These are phyloP conservation scores for Saccharomycopsis sp. DNA, from an alignment of 805 yeast genomes.

Conservation along the genomic window DNA sequence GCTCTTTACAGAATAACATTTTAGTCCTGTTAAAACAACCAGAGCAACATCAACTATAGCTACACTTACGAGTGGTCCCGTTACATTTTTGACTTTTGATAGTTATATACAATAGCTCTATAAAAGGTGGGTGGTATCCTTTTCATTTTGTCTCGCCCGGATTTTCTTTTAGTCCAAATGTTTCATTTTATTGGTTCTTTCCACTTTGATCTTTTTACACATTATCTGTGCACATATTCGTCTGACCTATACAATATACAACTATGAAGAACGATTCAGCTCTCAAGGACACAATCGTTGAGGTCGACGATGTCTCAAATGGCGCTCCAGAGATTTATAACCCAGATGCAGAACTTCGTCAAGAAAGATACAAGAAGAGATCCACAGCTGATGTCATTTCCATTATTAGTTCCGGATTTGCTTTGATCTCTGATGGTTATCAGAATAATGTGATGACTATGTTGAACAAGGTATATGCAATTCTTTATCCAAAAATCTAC, in stretches of 20 bases:
- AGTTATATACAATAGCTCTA: too few species aligned
- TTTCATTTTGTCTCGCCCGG: background rate
- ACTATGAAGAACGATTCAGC: background rate
- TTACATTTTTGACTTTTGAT: too few species aligned
- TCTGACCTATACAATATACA: background rate
- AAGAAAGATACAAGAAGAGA: conserved; percentile 26
- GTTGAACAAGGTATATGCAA: conserved; percentile 51
- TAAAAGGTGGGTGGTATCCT: background rate
- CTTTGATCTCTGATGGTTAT: conserved; percentile 71
- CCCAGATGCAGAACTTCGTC: conserved; percentile 22
- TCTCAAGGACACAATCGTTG: background rate
- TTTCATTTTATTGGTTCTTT: background rate
- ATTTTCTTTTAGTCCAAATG: background rate
- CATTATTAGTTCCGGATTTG: conserved; percentile 65
- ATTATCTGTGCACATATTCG: background rate
- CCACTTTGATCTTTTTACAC: background rate
- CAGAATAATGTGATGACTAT: conserved; percentile 71
- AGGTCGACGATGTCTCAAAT: background rate
- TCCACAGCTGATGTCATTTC: conserved; percentile 35
- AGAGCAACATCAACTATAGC: background rate
- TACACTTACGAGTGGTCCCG: background rate
- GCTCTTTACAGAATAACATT: background rate
- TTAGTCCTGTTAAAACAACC: background rate
- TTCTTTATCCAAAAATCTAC: conserved; percentile 39
- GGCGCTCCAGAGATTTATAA: background rate